Base-by-base conservation (phyloP, 106 monocot species). In the Dioscorea alata region DNA sequence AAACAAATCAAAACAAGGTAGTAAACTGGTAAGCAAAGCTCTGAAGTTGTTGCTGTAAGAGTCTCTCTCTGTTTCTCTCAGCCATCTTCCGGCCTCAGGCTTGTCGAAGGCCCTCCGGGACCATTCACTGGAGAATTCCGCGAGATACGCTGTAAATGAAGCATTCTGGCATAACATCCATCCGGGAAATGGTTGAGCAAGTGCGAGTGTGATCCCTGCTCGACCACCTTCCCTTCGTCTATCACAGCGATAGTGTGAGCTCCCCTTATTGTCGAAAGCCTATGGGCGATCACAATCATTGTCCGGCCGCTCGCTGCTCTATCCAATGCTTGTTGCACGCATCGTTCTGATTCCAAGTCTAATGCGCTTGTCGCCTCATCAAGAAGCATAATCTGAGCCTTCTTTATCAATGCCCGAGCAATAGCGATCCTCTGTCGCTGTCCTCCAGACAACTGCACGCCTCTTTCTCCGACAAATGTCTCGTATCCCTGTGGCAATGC, bases 281-380 rank as follows among this genome's bases (percentile, higher is more conserved):
- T 74, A 69, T 97, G 97, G 9, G 97, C 97, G 32, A 92, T 92
- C 69, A 92, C 78, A 35, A 97, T 79, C 9, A 82, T 87, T 28
- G 96, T 97, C 68, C 83, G 63, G 18, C 82, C 84, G 2, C 71
- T 20, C 18, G 82, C 64, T 5, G 71, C 53, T 33, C 77, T 58
- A n/a, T 82, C 86, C 61, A 97, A 68, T 34, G 92, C 89, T 61
- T 87, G 89, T 73, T 89, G 92, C 67, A 97, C 97, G 42, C 67
- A 73, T 42, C 87, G 60, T 76, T 97, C 97, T 7, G 97, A 85
- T 76, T 92, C 97, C 6, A 87, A 84, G 68, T 97, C 97, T 6
- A 97, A 69, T 14, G 97, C 97, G 61, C 97, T 92, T 0, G 97
- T 97, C 49, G 92, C 92, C 80, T 97, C 97, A 74, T 97, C 97